These are phyloP conservation scores for Onygena corvina DNA, from an alignment of 2,329 filamentous ascomycete genomes.

Conservation along the genomic window DNA sequence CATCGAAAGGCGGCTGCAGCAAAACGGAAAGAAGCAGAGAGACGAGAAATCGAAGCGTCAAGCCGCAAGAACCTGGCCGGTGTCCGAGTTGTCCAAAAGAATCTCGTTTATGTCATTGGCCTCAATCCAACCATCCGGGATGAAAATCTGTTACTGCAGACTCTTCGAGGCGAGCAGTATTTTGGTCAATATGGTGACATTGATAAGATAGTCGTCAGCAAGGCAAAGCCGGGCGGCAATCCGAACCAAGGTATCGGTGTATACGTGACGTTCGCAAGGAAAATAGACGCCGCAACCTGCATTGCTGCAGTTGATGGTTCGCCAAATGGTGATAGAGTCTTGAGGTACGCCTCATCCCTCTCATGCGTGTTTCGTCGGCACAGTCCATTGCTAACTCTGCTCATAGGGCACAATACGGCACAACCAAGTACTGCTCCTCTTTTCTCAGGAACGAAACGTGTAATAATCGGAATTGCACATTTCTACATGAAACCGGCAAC, in stretches of 20 bases:
- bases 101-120: constrained; percentile 94
- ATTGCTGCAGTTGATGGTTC: constrained; percentile 89
- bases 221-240: constrained; percentile 63
- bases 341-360: constrained; percentile 63
- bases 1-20: constrained; percentile 85
- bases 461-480: constrained; percentile 94
- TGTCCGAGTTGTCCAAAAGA: constrained; percentile 93
- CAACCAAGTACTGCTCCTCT: constrained; percentile 96
- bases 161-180: constrained; percentile 78
- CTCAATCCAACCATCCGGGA: constrained; percentile 84
- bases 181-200: constrained; percentile 98
- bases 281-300: constrained; percentile 78
- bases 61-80: constrained; percentile 93
- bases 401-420: constrained; percentile 59
- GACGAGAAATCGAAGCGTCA: constrained; percentile 88
- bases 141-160: constrained; percentile 73
- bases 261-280: constrained; percentile 93
- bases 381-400: neutral
- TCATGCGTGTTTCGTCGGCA: neutral
- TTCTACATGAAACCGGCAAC: constrained; percentile 94
- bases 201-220: constrained; percentile 97
- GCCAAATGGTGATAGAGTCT: constrained; percentile 71
- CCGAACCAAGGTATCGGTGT: constrained; percentile 81
- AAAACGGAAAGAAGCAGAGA: constrained; percentile 88
- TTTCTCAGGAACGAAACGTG: constrained; percentile 91